A percentile compares a stretch with the other conserved stretches of the same genome.
phyloP scores from a whole-genome alignment of 2,329 filamentous ascomycete species.

The Myriosclerotinia curreyana region DNA sequence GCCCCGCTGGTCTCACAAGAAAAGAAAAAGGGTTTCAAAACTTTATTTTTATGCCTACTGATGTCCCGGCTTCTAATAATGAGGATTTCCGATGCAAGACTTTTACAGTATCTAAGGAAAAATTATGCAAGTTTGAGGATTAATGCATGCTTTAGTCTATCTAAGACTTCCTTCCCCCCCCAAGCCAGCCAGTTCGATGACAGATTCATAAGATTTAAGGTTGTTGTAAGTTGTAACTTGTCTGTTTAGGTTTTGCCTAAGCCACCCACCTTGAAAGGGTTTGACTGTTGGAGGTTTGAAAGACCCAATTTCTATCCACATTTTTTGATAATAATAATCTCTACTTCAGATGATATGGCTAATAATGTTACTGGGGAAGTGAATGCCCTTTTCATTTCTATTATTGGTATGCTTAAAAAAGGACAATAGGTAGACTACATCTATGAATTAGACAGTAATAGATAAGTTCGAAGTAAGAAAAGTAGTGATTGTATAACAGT shows the following conservation, averaged over 20 bases:
- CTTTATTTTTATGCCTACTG: not conserved
- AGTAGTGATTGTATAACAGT: not conserved
- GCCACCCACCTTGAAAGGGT: not conserved
- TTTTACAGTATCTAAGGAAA: not conserved
- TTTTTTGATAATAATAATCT: not conserved
- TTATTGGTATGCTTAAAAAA: not conserved
- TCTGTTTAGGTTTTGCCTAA: not conserved
- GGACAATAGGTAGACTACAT: not conserved
- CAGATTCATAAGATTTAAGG: slow-evolving; percentile 4
- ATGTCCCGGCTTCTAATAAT: not conserved
- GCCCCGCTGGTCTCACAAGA: not conserved
- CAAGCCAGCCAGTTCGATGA: not conserved
- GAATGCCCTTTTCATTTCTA: not conserved
- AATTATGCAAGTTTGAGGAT: too few relatives aligned
- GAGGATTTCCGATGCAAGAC: not conserved
- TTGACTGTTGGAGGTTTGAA: too few relatives aligned
- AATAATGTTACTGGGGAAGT: not conserved
- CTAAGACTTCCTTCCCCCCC: too few relatives aligned
- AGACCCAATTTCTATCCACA: slow-evolving; percentile 1
- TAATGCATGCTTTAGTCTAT: too few relatives aligned
- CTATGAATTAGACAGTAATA: not conserved
- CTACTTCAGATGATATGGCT: not conserved
- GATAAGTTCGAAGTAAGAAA: slow-evolving; percentile 2
- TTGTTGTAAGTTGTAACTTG: too few relatives aligned
- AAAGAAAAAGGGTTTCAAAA: not conserved